phyloP scores from a whole-genome alignment of 2,329 filamentous ascomycete species.

The Scopulariopsis brevicaulis region DNA sequence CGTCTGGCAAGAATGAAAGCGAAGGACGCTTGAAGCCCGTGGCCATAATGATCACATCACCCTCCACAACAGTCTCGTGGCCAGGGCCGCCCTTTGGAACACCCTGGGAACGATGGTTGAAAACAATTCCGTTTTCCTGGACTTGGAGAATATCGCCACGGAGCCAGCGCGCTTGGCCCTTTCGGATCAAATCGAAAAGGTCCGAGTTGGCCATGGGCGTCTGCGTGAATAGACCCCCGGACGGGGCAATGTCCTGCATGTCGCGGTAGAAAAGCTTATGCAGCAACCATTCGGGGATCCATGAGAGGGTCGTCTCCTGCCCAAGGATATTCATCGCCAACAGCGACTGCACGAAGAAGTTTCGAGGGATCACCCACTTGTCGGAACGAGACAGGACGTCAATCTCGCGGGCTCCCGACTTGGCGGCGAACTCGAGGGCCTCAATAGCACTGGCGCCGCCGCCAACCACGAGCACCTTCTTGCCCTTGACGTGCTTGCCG shows the following conservation, averaged over 20 bases:
- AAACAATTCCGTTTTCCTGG: slow-evolving; percentile 49
- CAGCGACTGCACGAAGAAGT: slow-evolving; percentile 60
- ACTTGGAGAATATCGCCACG: slow-evolving; percentile 67
- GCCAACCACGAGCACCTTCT: slow-evolving; percentile 66
- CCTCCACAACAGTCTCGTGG: slow-evolving; percentile 50
- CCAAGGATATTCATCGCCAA: slow-evolving; percentile 72
- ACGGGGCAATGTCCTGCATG: slow-evolving; percentile 60
- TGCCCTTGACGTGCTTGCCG: slow-evolving; percentile 57
- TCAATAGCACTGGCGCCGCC: slow-evolving; percentile 75
- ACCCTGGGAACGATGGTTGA: slow-evolving; percentile 61
- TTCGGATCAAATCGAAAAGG: slow-evolving; percentile 63
- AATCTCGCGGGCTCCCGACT: slow-evolving; percentile 53
- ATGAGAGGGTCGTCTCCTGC: slow-evolving; percentile 62
- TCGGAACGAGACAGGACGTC: slow-evolving; percentile 67
- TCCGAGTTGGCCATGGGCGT: slow-evolving; percentile 84
- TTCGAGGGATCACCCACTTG: slow-evolving; percentile 82
- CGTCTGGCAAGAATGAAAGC: slow-evolving; percentile 60
- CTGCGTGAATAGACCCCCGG: slow-evolving; percentile 64
- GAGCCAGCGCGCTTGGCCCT: slow-evolving; percentile 64
- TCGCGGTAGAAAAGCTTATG: slow-evolving; percentile 76
- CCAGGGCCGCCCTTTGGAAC: slow-evolving; percentile 71
- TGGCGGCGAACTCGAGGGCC: slow-evolving; percentile 66
- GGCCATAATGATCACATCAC: slow-evolving; percentile 71
- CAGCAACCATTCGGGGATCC: slow-evolving; percentile 66
- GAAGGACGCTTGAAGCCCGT: slow-evolving; percentile 70